phyloP scores from a whole-genome alignment of 768 basidiomycete species.

The Thelephora ganbajun region DNA sequence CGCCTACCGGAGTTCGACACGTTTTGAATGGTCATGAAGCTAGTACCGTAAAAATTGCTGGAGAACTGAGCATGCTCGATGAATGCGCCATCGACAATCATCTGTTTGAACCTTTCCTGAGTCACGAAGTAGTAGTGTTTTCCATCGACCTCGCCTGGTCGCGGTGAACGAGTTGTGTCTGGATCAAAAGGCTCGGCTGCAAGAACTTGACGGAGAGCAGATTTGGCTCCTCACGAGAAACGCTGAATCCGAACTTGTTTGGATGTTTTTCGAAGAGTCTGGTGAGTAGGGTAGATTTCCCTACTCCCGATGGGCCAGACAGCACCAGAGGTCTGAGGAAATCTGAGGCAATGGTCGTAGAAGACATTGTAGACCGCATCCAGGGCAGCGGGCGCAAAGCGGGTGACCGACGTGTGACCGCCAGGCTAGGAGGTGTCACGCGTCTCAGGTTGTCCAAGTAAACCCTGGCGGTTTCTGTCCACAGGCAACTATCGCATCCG shows the following conservation, averaged over 20 bases:
- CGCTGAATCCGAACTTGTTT: slow-evolving; percentile 81
- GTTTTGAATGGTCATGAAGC: slow-evolving; percentile 56
- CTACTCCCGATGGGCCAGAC: slow-evolving; percentile 87
- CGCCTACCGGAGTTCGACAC: slow-evolving; percentile 58
- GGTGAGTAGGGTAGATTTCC: slow-evolving; percentile 81
- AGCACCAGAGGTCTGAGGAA: slow-evolving; percentile 70
- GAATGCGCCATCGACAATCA: slow-evolving; percentile 63
- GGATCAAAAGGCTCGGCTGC: neutral
- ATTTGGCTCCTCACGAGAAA: slow-evolving; percentile 52
- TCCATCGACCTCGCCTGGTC: slow-evolving; percentile 73
- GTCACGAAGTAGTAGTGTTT: slow-evolving; percentile 80
- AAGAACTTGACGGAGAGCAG: slow-evolving; percentile 3
- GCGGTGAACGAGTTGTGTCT: slow-evolving; percentile 85
- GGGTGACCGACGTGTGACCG: slow-evolving; percentile 4
- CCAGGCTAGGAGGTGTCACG: neutral
- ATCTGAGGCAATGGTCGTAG: slow-evolving; percentile 18
- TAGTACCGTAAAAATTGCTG: slow-evolving; percentile 88
- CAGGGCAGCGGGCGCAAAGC: slow-evolving; percentile 5
- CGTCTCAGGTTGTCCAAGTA: no score
- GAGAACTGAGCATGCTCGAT: slow-evolving; percentile 94
- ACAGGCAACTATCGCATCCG: slow-evolving; percentile 5
- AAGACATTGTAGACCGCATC: neutral
- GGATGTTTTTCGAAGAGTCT: slow-evolving; percentile 73
- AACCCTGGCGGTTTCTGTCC: slow-evolving; percentile 1
- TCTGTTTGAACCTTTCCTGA: slow-evolving; percentile 51